Conservation (phyloP, 2,329 filamentous ascomycete genomes). For the Microdochium nivale region DNA sequence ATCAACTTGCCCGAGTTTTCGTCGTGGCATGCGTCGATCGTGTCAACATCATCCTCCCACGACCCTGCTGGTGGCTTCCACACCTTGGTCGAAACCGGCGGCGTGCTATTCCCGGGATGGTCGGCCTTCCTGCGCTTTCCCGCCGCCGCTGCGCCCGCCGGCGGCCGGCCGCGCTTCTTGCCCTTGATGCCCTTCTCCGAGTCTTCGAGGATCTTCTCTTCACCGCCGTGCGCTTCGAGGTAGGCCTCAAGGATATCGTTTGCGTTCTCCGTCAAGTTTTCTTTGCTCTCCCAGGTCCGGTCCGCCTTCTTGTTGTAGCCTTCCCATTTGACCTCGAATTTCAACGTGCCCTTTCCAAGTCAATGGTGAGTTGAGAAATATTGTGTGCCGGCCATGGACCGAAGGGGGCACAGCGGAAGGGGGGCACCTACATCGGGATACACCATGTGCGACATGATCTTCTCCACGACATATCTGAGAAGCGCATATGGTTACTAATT, state of each 20-base stretch:
- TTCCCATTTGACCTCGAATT: slow-evolving; percentile 73
- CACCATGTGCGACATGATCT: slow-evolving; percentile 59
- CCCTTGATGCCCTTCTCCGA: slow-evolving; percentile 39
- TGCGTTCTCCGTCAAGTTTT: slow-evolving; percentile 56
- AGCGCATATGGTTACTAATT: slow-evolving; percentile 5
- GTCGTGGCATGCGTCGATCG: slow-evolving; percentile 66
- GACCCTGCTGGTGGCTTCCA: slow-evolving; percentile 65
- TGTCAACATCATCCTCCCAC: slow-evolving; percentile 67
- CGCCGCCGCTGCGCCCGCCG: slow-evolving; percentile 25
- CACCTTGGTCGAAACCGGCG: slow-evolving; percentile 34
- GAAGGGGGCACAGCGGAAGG: neutral
- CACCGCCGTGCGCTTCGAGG: slow-evolving; percentile 53
- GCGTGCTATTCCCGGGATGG: slow-evolving; percentile 39
- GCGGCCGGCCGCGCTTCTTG: slow-evolving; percentile 50
- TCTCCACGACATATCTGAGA: slow-evolving; percentile 63
- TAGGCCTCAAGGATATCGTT: slow-evolving; percentile 57
- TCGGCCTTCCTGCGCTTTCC: slow-evolving; percentile 40
- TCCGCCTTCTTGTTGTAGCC: slow-evolving; percentile 65
- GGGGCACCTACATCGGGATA: slow-evolving; percentile 38
- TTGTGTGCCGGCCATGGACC: neutral
- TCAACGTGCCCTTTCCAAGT: slow-evolving; percentile 31
- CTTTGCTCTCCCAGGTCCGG: slow-evolving; percentile 71
- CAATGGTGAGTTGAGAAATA: slow-evolving; percentile 11
- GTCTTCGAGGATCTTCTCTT: slow-evolving; percentile 42
- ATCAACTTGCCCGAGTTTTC: slow-evolving; percentile 48